phyloP scores from a whole-genome alignment of 139 green algal genomes.

The Chlorella sp. region DNA sequence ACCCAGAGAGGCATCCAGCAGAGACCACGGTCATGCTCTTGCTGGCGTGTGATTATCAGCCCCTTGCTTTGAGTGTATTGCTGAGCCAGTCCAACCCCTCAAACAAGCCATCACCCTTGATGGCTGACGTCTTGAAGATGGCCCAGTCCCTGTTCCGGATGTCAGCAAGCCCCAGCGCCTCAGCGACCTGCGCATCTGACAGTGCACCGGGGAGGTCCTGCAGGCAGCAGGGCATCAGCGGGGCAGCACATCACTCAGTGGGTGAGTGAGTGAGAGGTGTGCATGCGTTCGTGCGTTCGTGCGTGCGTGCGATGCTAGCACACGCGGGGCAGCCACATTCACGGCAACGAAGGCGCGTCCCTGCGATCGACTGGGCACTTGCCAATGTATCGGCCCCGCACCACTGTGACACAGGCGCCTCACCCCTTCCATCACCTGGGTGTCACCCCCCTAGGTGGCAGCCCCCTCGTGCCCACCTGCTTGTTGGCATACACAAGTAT shows the following conservation, averaged over 20 bases:
- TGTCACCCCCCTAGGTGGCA: background rate
- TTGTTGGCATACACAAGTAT: slow-evolving; percentile 99
- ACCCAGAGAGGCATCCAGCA: too few relatives aligned
- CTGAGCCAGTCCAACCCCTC: slow-evolving; percentile 98
- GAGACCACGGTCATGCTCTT: too few relatives aligned
- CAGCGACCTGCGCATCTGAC: slow-evolving; percentile 83
- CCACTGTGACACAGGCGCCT: background rate
- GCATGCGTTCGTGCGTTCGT: too few relatives aligned
- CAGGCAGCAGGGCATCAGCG: too few relatives aligned
- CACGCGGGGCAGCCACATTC: too few relatives aligned
- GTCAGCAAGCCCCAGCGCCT: slow-evolving; percentile 81
- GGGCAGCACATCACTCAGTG: too few relatives aligned
- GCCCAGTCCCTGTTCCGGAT: slow-evolving; percentile 94
- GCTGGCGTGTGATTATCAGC: too few relatives aligned
- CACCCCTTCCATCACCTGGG: background rate
- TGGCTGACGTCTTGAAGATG: slow-evolving; percentile 94
- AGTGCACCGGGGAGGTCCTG: slow-evolving; percentile 89
- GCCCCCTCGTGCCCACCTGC: slow-evolving; percentile 42
- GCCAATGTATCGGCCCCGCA: background rate
- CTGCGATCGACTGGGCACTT: background rate
- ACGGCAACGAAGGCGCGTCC: too few relatives aligned
- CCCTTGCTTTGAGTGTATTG: too few relatives aligned
- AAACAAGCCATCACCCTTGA: slow-evolving; percentile 94
- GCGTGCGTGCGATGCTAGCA: too few relatives aligned
- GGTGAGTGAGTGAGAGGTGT: too few relatives aligned